phyloP scores from a whole-genome alignment of 2,329 filamentous ascomycete species.

The Coniella lustricola region DNA sequence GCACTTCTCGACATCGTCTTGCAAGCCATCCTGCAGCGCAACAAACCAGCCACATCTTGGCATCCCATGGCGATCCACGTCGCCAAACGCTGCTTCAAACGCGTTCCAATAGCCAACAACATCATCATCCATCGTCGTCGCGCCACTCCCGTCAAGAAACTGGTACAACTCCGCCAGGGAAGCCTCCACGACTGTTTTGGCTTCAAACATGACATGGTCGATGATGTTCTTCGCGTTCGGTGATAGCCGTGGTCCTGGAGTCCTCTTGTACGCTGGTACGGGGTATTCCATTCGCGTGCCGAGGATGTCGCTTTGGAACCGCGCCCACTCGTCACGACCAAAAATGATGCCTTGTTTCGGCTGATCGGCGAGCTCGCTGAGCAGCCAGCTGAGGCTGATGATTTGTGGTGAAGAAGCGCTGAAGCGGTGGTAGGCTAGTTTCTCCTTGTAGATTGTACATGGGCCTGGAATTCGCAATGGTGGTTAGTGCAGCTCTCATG shows the following conservation, averaged over 20 bases:
- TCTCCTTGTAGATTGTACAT: slow-evolving; percentile 59
- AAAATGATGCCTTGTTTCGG: slow-evolving; percentile 49
- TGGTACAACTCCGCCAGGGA: slow-evolving; percentile 30
- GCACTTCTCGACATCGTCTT: slow-evolving; percentile 27
- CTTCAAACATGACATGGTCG: slow-evolving; percentile 55
- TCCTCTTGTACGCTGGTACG: slow-evolving; percentile 5
- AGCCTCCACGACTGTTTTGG: slow-evolving; percentile 33
- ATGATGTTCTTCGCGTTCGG: slow-evolving; percentile 42
- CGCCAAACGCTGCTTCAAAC: slow-evolving; percentile 28
- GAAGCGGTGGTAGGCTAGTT: slow-evolving; percentile 52
- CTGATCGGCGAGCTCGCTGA: slow-evolving; percentile 51
- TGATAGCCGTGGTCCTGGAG: not conserved
- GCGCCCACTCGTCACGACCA: slow-evolving; percentile 32
- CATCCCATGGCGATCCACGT: slow-evolving; percentile 14
- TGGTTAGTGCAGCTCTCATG: too few species aligned
- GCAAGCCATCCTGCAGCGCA: slow-evolving; percentile 4
- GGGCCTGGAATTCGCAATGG: slow-evolving; percentile 9
- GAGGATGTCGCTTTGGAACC: slow-evolving; percentile 25
- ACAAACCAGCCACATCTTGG: slow-evolving; percentile 5
- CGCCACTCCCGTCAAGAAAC: not conserved
- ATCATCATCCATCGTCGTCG: slow-evolving; percentile 8
- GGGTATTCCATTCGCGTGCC: slow-evolving; percentile 4
- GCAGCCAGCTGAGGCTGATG: slow-evolving; percentile 43
- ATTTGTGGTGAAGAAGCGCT: slow-evolving; percentile 39
- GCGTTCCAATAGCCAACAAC: slow-evolving; percentile 27